Percentiles rank a stretch among this genome's conserved stretches.
phyloP scores from a whole-genome alignment of 306 rosid genomes.

The Cicer cuneatum region DNA sequence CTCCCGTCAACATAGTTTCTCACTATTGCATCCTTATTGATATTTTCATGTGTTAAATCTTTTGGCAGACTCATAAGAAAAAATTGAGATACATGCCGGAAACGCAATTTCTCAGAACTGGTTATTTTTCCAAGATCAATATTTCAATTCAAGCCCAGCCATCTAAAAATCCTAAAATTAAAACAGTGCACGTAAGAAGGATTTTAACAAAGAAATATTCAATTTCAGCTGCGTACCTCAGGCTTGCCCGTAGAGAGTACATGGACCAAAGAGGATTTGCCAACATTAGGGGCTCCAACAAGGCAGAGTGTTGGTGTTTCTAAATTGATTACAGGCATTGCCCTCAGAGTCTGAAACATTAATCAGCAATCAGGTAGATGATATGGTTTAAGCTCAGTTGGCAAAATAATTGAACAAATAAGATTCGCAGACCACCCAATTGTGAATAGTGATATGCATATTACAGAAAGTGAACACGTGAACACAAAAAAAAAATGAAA shows the following conservation, averaged over 20 bases:
- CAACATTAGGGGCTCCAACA: slow-evolving; percentile 99
- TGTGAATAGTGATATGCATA: slow-evolving; percentile 10
- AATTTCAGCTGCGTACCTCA: slow-evolving; percentile 66
- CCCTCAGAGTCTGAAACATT: slow-evolving; percentile 74
- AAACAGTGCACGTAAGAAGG: slow-evolving; percentile 29
- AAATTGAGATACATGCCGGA: slow-evolving; percentile 24
- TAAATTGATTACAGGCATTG: slow-evolving; percentile 90
- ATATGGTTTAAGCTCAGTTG: slow-evolving; percentile 18
- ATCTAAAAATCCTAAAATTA: background rate
- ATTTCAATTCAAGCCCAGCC: slow-evolving; percentile 32
- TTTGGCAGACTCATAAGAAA: slow-evolving; percentile 6
- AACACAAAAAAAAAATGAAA: background rate
- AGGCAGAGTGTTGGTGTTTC: slow-evolving; percentile 92
- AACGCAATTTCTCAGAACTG: slow-evolving; percentile 9
- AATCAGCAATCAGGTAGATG: slow-evolving; percentile 37
- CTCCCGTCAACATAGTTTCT: too few relatives aligned
- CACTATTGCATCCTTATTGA: slow-evolving; percentile 17
- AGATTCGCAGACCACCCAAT: slow-evolving; percentile 33
- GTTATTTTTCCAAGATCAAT: slow-evolving; percentile 26
- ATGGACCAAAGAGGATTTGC: slow-evolving; percentile 95
- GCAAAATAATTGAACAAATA: background rate
- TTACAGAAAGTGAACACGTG: background rate
- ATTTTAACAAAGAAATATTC: slow-evolving; percentile 37
- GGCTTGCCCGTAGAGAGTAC: slow-evolving; percentile 96
- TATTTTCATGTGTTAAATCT: slow-evolving; percentile 1